Conservation (phyloP, 2,329 filamentous ascomycete genomes). For the Aspergillus sp. region DNA sequence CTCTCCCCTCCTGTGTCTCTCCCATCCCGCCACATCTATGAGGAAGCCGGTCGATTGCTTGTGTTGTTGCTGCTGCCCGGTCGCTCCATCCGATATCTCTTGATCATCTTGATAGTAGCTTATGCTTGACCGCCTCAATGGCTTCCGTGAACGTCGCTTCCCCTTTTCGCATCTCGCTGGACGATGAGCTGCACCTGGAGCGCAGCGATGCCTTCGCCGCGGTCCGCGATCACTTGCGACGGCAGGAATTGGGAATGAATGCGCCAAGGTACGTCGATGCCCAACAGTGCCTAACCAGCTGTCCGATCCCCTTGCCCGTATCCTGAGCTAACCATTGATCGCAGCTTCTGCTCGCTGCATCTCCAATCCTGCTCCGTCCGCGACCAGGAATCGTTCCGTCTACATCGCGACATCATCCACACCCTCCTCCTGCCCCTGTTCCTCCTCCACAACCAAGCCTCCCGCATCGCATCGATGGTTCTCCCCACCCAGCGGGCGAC, state of each 20-base stretch:
- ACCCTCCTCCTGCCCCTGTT: constrained; percentile 50
- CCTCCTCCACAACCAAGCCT: constrained; percentile 47
- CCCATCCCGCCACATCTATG: too few relatives aligned
- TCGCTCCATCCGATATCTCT: too few relatives aligned
- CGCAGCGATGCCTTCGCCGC: constrained; percentile 26
- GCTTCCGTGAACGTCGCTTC: constrained; percentile 11
- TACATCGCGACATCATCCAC: constrained; percentile 52
- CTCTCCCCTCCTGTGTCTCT: too few relatives aligned
- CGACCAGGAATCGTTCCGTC: constrained; percentile 31
- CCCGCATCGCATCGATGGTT: constrained; percentile 41
- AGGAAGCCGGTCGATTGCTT: too few relatives aligned
- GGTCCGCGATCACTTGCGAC: constrained; percentile 25
- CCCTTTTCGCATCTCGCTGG: constrained; percentile 26
- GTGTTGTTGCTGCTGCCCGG: too few relatives aligned
- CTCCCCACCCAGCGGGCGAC: constrained; percentile 40
- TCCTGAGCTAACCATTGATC: too few relatives aligned
- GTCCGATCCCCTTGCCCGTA: too few relatives aligned
- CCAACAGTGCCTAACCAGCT: too few relatives aligned
- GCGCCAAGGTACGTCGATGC: constrained; percentile 19
- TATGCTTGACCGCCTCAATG: constrained; percentile 3
- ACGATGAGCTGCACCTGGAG: constrained; percentile 21
- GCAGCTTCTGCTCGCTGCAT: constrained; percentile 30
- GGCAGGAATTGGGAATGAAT: constrained; percentile 27
- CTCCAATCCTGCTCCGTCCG: constrained; percentile 19
- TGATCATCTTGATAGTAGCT: constrained; percentile 1